Evolutionary conservation across 208 protist genomes (phyloP), one percentile per base, ranked within the genome.

Genomic region (Trypanosoma lewisi): DNA sequence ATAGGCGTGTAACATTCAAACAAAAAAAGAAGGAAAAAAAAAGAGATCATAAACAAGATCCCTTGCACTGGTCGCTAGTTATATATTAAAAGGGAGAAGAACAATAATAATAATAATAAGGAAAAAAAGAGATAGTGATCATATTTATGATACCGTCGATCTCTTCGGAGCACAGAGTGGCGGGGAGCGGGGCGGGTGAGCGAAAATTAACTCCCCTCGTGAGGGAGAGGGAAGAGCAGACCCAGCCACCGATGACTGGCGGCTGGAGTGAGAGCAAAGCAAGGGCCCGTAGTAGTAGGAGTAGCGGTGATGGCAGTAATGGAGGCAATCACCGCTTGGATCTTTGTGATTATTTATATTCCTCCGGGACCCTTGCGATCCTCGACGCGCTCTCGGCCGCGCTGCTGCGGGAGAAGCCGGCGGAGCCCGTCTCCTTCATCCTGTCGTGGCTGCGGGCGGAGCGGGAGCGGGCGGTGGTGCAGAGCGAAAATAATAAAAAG

Each of bases 331-430:
- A 59, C 11, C 36, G 23, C 33, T 17, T 45, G 53, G 28, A 45
- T 14, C 28, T 59, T 27, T 33, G 61, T 9, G 69, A 78, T 44
- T 83, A 83, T 56, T 21, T 83, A 42, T 17, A 67, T 2, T 11
- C 28, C 21, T 21, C 54, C 27, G 55, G 49, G 19, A 64, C 80
- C 34, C 80, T 83, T 0, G 47, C 50, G 6, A 69, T 94, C 7
- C 85, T 94, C 47, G 79, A 91, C 39, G 73, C 73, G 36, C 60
- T 94, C 25, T 82, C 73, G 14, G 51, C 51, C 21, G 75, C 73
- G 21, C 56, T 94, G 2, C 49, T 92, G 33, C 59, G 67, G 2
- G 73, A 78, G 7, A 67, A 57, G 19, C 88, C 88, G 12, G 72
- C 67, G 42, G 66, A 89, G 53, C 73, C 82, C 6, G 70, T 89